phyloP scores from a whole-genome alignment of 2,329 filamentous ascomycete species.

The Colletotrichum orbiculare region DNA sequence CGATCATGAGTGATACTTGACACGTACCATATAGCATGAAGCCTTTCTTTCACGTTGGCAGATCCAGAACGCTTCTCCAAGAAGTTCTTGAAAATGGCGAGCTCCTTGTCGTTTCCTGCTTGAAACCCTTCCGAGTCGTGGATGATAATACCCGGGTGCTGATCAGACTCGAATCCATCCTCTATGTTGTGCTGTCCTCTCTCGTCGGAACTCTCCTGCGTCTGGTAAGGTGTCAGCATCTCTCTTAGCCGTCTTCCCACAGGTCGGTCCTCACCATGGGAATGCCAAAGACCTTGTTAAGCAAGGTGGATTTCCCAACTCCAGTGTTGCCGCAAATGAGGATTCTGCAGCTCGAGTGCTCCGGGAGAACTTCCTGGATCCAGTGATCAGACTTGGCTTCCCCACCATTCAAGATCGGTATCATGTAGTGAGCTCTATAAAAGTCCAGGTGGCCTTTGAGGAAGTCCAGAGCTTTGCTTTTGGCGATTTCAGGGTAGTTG shows the following conservation, averaged over 20 bases:
- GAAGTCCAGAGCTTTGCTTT: slow-evolving; percentile 2
- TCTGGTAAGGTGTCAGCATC: slow-evolving; percentile 13
- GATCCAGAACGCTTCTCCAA: slow-evolving; percentile 39
- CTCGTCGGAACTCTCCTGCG: slow-evolving; percentile 40
- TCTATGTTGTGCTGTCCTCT: slow-evolving; percentile 43
- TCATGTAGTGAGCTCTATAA: background rate
- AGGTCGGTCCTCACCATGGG: slow-evolving; percentile 20
- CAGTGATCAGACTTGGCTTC: slow-evolving; percentile 4
- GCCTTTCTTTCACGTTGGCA: slow-evolving; percentile 30
- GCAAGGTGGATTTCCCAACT: slow-evolving; percentile 43
- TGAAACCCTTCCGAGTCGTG: slow-evolving; percentile 44
- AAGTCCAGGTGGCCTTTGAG: background rate
- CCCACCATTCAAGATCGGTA: background rate
- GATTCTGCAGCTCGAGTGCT: slow-evolving; percentile 33
- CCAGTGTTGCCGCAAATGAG: slow-evolving; percentile 43
- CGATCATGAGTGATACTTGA: background rate
- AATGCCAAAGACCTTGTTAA: slow-evolving; percentile 43
- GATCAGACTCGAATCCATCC: slow-evolving; percentile 43
- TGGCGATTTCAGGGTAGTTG: slow-evolving; percentile 18
- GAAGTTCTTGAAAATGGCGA: slow-evolving; percentile 41
- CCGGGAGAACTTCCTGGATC: background rate
- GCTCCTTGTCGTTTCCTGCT: slow-evolving; percentile 40
- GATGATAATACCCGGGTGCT: slow-evolving; percentile 42
- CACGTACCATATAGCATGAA: slow-evolving; percentile 43
- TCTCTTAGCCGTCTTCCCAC: background rate